phyloP scores from a whole-genome alignment of 345 rosid species.

The Acer saccharum region DNA sequence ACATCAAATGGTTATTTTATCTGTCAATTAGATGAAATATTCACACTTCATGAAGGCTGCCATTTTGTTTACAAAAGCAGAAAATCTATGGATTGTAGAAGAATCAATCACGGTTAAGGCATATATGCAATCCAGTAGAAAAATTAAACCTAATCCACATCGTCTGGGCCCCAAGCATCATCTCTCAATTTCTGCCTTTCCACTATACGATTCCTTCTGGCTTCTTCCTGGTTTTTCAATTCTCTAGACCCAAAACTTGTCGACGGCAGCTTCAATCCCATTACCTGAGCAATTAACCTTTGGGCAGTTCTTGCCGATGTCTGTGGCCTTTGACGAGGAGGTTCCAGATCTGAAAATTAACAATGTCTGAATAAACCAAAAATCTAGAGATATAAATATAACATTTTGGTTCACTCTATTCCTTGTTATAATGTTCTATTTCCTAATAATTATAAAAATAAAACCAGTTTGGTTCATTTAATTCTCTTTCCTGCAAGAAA shows the following conservation, averaged over 20 bases:
- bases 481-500: not conserved
- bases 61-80: not conserved
- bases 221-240: constrained; percentile 78
- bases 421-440: not conserved
- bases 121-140: not conserved
- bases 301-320: constrained; percentile 95
- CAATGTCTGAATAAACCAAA: not conserved
- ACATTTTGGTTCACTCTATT: not conserved
- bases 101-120: not conserved
- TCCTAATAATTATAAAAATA: not conserved
- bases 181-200: constrained; percentile 75
- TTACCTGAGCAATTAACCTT: constrained; percentile 86
- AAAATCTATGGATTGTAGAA: not conserved
- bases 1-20: not conserved
- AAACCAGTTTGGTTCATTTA: not conserved
- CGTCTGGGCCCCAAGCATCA: constrained; percentile 89
- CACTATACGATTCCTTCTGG: constrained; percentile 72
- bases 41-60: not conserved
- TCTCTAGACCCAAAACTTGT: constrained; percentile 63
- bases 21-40: not conserved
- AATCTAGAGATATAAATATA: not conserved
- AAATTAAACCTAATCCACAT: constrained; percentile 10
- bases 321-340: constrained; percentile 81
- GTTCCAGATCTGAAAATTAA: constrained; percentile 69
- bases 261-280: constrained; percentile 81